These are phyloP conservation scores for Boletellus deceptivus DNA, from an alignment of 1,284 basidiomycete species.

Conservation along the genomic window DNA sequence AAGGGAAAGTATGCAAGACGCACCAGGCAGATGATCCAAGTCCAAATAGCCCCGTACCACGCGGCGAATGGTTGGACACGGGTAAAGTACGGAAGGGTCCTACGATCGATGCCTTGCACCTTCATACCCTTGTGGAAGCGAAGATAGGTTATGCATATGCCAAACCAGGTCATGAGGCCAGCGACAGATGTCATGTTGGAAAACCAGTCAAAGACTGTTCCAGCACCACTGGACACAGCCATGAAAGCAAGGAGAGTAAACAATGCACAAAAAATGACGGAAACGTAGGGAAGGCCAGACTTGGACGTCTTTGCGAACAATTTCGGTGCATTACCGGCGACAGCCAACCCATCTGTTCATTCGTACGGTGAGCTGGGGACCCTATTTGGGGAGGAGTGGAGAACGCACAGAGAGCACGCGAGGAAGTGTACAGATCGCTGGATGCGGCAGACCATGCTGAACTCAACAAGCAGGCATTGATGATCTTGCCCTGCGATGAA, in stretches of 20 bases:
- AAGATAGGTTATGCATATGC: constrained; percentile 76
- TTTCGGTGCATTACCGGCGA: constrained; percentile 72
- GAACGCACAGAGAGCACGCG: constrained; percentile 72
- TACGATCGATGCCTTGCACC: constrained; percentile 70
- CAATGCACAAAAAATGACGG: constrained; percentile 64
- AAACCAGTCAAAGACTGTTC: constrained; percentile 77
- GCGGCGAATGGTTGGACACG: constrained; percentile 69
- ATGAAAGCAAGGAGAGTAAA: constrained; percentile 78
- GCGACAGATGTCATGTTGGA: constrained; percentile 68
- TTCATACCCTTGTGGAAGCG: constrained; percentile 77
- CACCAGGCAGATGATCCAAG: constrained; percentile 66
- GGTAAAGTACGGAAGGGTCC: constrained; percentile 62
- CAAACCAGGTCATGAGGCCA: constrained; percentile 81
- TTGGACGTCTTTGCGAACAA: constrained; percentile 69
- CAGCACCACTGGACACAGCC: constrained; percentile 59
- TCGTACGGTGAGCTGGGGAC: background rate
- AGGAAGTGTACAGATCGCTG: constrained; percentile 80
- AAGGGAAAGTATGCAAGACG: constrained; percentile 31
- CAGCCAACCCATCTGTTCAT: constrained; percentile 67
- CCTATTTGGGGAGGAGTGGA: background rate
- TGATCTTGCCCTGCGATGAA: constrained; percentile 50
- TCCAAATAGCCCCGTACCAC: constrained; percentile 58
- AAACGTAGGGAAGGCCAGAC: constrained; percentile 73
- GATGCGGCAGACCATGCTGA: constrained; percentile 87
- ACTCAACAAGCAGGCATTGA: constrained; percentile 83